phyloP scores from a whole-genome alignment of 305 asterid species.

The Coffea humblotiana region DNA sequence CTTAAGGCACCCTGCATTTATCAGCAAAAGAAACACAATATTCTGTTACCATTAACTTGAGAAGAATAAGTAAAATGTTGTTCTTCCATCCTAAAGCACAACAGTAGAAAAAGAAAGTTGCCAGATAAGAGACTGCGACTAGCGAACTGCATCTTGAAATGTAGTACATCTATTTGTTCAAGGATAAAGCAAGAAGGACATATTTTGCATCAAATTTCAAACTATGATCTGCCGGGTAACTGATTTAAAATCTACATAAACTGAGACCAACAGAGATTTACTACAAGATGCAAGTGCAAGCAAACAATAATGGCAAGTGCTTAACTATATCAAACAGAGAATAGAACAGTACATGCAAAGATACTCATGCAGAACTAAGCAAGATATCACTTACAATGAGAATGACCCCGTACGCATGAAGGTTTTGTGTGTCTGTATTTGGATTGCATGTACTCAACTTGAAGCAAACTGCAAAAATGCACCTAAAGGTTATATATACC shows the following conservation, averaged over 20 bases:
- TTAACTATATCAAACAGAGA: neutral
- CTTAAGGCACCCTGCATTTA: slow-evolving; percentile 48
- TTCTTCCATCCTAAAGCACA: neutral
- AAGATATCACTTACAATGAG: slow-evolving; percentile 68
- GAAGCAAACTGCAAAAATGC: slow-evolving; percentile 72
- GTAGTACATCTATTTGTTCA: neutral
- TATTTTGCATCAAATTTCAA: neutral
- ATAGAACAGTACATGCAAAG: neutral
- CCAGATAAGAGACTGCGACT: neutral
- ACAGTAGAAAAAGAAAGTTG: neutral
- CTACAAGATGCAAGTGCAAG: neutral
- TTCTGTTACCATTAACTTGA: neutral
- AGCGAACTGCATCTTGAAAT: neutral
- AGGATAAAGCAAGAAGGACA: slow-evolving; percentile 4
- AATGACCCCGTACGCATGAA: slow-evolving; percentile 74
- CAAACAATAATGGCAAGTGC: neutral
- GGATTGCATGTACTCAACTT: slow-evolving; percentile 76
- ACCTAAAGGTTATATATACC: slow-evolving; percentile 25
- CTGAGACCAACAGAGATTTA: neutral
- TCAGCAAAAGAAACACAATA: slow-evolving; percentile 19
- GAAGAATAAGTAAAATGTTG: neutral
- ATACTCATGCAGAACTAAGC: slow-evolving; percentile 9
- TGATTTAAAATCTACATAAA: neutral
- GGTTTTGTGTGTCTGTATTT: slow-evolving; percentile 59
- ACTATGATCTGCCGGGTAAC: neutral